Conservation (phyloP, 495 filamentous ascomycete species). For the Lindgomyces ingoldianus region DNA sequence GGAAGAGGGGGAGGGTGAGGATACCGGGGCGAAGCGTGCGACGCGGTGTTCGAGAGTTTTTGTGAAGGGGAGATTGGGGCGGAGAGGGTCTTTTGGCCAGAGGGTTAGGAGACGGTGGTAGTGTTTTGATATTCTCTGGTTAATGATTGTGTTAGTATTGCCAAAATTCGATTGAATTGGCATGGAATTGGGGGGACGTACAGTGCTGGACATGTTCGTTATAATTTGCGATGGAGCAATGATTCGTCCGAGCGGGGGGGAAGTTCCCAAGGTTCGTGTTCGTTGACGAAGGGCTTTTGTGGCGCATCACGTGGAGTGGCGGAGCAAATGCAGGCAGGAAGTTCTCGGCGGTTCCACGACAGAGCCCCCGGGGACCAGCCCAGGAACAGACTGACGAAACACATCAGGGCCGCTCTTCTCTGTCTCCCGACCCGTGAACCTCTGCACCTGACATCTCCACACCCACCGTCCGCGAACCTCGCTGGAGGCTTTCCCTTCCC, state of each 20-base stretch:
- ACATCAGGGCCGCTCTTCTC: too few species aligned
- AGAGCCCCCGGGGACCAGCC: too few species aligned
- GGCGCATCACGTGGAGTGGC: conserved; percentile 26
- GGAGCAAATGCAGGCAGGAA: not conserved
- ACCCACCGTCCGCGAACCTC: conserved; percentile 3
- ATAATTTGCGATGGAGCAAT: not conserved
- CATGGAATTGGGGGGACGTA: too few species aligned
- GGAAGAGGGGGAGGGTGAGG: not conserved
- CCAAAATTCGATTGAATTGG: too few species aligned
- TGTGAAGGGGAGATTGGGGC: conserved; percentile 76
- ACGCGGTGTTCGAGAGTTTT: conserved; percentile 65
- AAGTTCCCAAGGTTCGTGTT: too few species aligned
- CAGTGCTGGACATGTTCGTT: too few species aligned
- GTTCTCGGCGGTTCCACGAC: conserved; percentile 4
- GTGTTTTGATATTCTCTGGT: conserved; percentile 47
- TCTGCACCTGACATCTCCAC: conserved; percentile 4
- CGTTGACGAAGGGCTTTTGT: conserved; percentile 11
- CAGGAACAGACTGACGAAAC: conserved; percentile 23
- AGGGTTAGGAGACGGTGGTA: conserved; percentile 68
- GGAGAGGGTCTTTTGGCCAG: conserved; percentile 78
- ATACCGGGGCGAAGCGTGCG: conserved; percentile 1
- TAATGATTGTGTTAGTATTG: not conserved
- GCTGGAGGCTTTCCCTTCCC: not conserved
- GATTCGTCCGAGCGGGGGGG: conserved; percentile 1
- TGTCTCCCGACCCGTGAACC: too few species aligned